Evolutionary conservation across 371 early-diverging fungal genomes (phyloP), one percentile per base, ranked within the genome.

Genomic region (Scutellospora calospora): DNA sequence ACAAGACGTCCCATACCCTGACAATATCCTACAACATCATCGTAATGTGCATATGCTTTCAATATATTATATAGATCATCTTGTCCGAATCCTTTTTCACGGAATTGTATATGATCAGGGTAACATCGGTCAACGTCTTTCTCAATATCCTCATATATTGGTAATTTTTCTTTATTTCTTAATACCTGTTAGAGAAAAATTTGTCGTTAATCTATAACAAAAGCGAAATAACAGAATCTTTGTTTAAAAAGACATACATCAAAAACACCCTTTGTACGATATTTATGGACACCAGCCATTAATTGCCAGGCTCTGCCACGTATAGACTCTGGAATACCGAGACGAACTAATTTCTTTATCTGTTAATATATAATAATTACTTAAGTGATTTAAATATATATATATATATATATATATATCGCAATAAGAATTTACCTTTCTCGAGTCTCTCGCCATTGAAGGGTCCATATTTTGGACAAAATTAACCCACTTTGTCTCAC

Each of bases 1-100:
- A 93, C 98, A 65, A 98, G 81, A 55, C 96, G 92, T 5, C 97
- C 96, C 97, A 98, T 97, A 5, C 98, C 98, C 85, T 98, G 98
- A 83, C 98, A 97, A 84, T 98, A 98, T 33, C 97, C 98, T 6
- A 98, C 88, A n/a, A 88, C 85, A 0, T 92, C 90, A 81, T 98
- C 95, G 85, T 96, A 95, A 29, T 95, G 93, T 0, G 97, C 95
- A 83, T 97, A 98, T 0, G 97, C 97, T 59, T 91, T 90, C 22
- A 98, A 87, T 1, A 98, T 86, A 11, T 87, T 86, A 22, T 93
- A 87, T 16, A 98, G 82, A 83, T 94, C 91, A 14, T 85, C 83
- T 81, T 94, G 94, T 1, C 94, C 95, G 55, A 88, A 89, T 0
- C 95, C 91, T 66, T 90, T 85, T 68, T 92, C 91, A n/a, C 88